A percentile compares a stretch with the other conserved stretches of the same genome.
Evolutionary conservation across 139 green algal species (phyloP).

Genomic region (Gonium pectorale): DNA sequence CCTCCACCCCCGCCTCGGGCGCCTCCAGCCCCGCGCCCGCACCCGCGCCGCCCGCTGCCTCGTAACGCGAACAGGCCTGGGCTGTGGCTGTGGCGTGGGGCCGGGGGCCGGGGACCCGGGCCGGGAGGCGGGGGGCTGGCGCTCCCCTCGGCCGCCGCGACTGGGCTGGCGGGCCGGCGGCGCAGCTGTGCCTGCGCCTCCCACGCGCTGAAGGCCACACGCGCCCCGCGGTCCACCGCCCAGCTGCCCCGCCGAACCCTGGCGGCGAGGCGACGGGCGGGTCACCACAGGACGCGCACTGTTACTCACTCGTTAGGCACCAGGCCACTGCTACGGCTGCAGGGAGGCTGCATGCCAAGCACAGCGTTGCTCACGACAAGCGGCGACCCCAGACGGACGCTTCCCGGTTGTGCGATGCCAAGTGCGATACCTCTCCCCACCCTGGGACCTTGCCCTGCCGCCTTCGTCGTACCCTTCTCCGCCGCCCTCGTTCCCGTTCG

Average conservation of each 20-base stretch:
- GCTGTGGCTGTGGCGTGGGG: not conserved
- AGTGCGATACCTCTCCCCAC: no score
- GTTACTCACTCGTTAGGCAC: not conserved
- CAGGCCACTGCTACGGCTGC: no score
- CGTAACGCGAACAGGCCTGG: not conserved
- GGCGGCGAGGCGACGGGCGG: not conserved
- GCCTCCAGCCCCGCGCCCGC: not conserved
- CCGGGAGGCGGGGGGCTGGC: not conserved
- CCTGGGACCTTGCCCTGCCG: no score
- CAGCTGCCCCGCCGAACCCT: constrained; percentile 17
- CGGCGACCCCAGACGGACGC: no score
- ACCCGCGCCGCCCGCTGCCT: not conserved
- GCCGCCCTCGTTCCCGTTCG: no score
- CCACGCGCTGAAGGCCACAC: constrained; percentile 35
- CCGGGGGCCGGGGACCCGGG: not conserved
- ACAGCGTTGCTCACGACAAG: no score
- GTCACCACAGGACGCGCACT: not conserved
- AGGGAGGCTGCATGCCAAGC: not conserved
- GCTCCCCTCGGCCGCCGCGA: not conserved
- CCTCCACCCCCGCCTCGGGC: not conserved
- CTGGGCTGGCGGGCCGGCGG: not conserved
- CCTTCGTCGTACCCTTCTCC: no score
- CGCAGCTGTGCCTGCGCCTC: not conserved
- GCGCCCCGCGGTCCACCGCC: not conserved
- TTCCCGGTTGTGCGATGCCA: not conserved